Percentiles rank a stretch among this genome's conserved stretches.
Evolutionary conservation across 345 rosid species (phyloP).

Genomic region (Kernera saxatilis): DNA sequence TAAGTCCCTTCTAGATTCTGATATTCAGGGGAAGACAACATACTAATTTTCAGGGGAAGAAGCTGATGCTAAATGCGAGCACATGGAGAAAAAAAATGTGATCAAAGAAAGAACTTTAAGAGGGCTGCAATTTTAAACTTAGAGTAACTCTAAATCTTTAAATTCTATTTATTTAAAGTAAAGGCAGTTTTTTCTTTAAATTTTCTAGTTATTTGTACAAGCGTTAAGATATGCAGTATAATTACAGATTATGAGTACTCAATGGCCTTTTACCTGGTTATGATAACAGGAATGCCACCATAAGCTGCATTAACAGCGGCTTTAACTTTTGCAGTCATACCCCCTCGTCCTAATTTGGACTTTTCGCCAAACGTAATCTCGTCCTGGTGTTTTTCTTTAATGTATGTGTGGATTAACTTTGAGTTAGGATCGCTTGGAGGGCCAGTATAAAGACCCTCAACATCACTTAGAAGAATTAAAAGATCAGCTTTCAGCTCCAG

Average conservation of each 20-base stretch:
- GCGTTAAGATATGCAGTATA: background rate
- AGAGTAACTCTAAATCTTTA: background rate
- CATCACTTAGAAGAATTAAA: conserved; percentile 88
- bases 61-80: background rate
- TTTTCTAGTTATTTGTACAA: no score
- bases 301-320: conserved; percentile 89
- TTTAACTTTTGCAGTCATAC: conserved; percentile 98
- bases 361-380: conserved; percentile 96
- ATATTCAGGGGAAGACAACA: background rate
- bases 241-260: background rate
- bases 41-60: background rate
- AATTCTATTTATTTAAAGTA: background rate
- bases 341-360: conserved; percentile 95
- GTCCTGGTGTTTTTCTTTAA: conserved; percentile 67
- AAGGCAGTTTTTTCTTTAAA: background rate
- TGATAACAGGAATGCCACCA: conserved; percentile 90
- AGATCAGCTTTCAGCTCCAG: conserved; percentile 94
- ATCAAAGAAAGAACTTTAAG: background rate
- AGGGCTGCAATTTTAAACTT: background rate
- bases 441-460: conserved; percentile 93
- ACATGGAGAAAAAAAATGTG: background rate
- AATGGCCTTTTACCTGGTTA: conserved; percentile 59
- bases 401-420: conserved; percentile 75
- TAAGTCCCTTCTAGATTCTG: background rate
- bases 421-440: conserved; percentile 92